Evolutionary conservation across 73 alveolate genomes (phyloP).

Genomic region (Loxodes magnus): DNA sequence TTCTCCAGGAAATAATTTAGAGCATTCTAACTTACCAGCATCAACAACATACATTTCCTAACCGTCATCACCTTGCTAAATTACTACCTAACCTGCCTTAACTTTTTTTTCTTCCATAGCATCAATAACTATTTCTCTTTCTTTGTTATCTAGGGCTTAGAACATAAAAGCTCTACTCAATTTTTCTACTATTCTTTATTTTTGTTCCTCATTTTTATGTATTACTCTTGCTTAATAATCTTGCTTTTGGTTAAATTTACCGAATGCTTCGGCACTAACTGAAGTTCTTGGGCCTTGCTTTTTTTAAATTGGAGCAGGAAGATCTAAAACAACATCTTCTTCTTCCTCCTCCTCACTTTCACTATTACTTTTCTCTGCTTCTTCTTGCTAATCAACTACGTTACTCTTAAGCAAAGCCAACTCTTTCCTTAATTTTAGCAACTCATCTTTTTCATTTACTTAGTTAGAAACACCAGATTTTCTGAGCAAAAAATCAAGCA

Average conservation of each 20-base stretch:
- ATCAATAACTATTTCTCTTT: conserved; percentile 51
- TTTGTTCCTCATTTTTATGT: conserved; percentile 64
- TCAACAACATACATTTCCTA: conserved; percentile 45
- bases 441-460: conserved; percentile 10
- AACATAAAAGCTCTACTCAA: conserved; percentile 41
- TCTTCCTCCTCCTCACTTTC: conserved; percentile 27
- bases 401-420: no score
- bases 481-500: conserved; percentile 15
- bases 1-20: conserved; percentile 36
- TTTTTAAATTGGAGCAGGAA: conserved; percentile 10
- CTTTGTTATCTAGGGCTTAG: conserved; percentile 37
- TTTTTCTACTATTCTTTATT: conserved; percentile 35
- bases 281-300: conserved; percentile 28
- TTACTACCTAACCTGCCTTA: conserved; percentile 16
- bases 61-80: conserved; percentile 35
- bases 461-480: conserved; percentile 2
- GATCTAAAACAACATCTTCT: conserved; percentile 24
- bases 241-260: conserved; percentile 73
- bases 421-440: background rate
- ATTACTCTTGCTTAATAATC: conserved; percentile 74
- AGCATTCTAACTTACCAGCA: conserved; percentile 69
- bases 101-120: conserved; percentile 39
- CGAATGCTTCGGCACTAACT: conserved; percentile 94
- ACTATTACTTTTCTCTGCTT: conserved; percentile 1
- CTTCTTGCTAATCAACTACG: background rate